Evolutionary conservation across 2,329 filamentous ascomycete genomes (phyloP).

Genomic region (Penicillium olsonii): DNA sequence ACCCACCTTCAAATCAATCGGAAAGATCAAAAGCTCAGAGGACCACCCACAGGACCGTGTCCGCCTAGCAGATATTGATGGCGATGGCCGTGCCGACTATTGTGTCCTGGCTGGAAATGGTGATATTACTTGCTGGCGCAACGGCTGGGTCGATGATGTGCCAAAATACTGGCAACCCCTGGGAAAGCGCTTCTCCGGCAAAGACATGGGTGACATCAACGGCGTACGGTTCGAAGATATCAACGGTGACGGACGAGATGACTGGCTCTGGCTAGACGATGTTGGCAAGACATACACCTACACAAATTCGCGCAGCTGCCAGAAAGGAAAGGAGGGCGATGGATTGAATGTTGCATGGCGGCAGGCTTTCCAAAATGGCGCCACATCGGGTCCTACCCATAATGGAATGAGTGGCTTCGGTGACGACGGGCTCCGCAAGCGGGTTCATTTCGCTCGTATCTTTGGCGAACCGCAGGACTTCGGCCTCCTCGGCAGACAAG

Average conservation of each 20-base stretch:
- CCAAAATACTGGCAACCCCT: slow-evolving; percentile 40
- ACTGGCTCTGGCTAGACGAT: slow-evolving; percentile 21
- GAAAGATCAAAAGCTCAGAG: slow-evolving; percentile 16
- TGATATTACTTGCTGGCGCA: slow-evolving; percentile 35
- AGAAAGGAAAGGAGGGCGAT: slow-evolving; percentile 1
- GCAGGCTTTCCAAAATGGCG: slow-evolving; percentile 1
- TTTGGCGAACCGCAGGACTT: neutral
- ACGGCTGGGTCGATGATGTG: slow-evolving; percentile 23
- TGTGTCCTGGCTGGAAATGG: slow-evolving; percentile 27
- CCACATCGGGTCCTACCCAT: slow-evolving; percentile 17
- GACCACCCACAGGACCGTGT: slow-evolving; percentile 13
- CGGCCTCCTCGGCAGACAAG: neutral
- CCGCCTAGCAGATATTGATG: slow-evolving; percentile 36
- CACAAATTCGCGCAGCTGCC: slow-evolving; percentile 13
- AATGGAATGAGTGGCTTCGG: neutral
- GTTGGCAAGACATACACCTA: slow-evolving; percentile 5
- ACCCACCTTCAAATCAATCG: slow-evolving; percentile 21
- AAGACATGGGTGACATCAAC: slow-evolving; percentile 7
- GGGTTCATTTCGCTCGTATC: neutral
- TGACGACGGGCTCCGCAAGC: neutral
- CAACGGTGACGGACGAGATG: slow-evolving; percentile 25
- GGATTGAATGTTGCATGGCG: slow-evolving; percentile 11
- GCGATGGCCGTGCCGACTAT: slow-evolving; percentile 40
- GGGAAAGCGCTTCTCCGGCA: slow-evolving; percentile 21
- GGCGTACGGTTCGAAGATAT: slow-evolving; percentile 24